phyloP scores from a whole-genome alignment of 1,284 basidiomycete genomes.

The Sporisorium reilianum region DNA sequence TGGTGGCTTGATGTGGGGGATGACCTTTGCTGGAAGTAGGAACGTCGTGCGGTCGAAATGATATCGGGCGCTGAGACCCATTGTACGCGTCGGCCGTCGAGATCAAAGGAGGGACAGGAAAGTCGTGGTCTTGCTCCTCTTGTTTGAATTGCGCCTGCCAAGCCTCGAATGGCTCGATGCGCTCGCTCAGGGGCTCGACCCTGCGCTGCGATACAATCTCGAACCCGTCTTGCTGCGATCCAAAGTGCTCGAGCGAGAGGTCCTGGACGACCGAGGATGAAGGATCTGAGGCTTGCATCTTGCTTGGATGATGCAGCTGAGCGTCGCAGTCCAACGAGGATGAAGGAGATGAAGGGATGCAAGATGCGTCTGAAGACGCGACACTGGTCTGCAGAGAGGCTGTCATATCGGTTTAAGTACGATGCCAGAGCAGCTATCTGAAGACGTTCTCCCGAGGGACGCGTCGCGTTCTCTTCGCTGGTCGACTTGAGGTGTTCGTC shows the following conservation, averaged over 20 bases:
- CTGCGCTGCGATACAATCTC: neutral
- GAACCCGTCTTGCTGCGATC: neutral
- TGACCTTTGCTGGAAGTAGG: neutral
- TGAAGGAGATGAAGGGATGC: neutral
- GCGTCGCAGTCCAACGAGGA: neutral
- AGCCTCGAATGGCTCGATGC: neutral
- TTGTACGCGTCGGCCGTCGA: neutral
- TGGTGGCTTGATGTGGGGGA: neutral
- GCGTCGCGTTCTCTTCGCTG: neutral
- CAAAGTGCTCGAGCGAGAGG: too few relatives aligned
- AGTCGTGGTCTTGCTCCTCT: neutral
- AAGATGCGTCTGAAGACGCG: neutral
- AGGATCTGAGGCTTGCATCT: neutral
- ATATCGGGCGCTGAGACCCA: neutral
- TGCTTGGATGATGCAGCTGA: neutral
- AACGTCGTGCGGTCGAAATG: neutral
- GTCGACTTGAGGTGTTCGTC: neutral
- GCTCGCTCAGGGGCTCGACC: neutral
- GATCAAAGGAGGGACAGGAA: neutral
- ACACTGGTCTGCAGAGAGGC: neutral
- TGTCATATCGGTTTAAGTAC: neutral
- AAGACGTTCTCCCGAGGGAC: neutral
- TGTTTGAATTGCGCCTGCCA: conserved; percentile 3
- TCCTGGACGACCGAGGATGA: neutral
- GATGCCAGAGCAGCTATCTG: neutral